Conservation (phyloP, 1,284 basidiomycete species). For the Melampsora americana region DNA sequence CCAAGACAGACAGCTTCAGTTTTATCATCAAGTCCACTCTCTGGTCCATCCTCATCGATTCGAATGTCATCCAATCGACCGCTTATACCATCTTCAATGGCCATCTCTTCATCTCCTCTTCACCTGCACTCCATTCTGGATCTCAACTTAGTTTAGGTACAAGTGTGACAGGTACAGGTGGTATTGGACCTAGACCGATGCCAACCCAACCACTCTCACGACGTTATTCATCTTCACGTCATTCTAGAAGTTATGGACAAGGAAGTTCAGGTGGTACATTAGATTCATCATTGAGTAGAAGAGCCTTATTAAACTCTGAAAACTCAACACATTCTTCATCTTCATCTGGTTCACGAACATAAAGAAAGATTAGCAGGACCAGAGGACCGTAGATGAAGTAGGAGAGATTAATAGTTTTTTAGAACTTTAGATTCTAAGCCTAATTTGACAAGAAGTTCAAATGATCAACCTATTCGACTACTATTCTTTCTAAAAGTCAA, state of each 20-base stretch:
- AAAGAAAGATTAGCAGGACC: not conserved
- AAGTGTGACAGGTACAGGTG: not conserved
- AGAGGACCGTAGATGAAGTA: not conserved
- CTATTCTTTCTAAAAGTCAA: not conserved
- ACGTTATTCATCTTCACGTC: constrained; percentile 36
- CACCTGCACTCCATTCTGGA: not conserved
- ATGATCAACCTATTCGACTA: not conserved
- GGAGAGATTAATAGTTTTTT: constrained; percentile 23
- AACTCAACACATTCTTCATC: not conserved
- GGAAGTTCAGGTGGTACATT: constrained; percentile 6
- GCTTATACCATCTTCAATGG: not conserved
- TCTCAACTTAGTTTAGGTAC: not conserved
- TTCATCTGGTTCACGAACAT: not conserved
- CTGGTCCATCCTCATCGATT: constrained; percentile 41
- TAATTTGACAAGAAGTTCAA: not conserved
- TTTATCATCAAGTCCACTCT: constrained; percentile 28
- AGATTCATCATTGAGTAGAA: constrained; percentile 9
- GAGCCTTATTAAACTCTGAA: constrained; percentile 6
- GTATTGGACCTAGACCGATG: constrained; percentile 1
- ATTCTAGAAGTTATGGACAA: constrained; percentile 38
- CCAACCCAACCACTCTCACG: constrained; percentile 17
- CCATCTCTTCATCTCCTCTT: constrained; percentile 1
- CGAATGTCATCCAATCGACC: constrained; percentile 2
- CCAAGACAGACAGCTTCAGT: constrained; percentile 14
- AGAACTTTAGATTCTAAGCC: constrained; percentile 10